Evolutionary conservation across 2,329 filamentous ascomycete species (phyloP), one percentile per base, ranked within the genome.

Genomic region (Calonectria montana): DNA sequence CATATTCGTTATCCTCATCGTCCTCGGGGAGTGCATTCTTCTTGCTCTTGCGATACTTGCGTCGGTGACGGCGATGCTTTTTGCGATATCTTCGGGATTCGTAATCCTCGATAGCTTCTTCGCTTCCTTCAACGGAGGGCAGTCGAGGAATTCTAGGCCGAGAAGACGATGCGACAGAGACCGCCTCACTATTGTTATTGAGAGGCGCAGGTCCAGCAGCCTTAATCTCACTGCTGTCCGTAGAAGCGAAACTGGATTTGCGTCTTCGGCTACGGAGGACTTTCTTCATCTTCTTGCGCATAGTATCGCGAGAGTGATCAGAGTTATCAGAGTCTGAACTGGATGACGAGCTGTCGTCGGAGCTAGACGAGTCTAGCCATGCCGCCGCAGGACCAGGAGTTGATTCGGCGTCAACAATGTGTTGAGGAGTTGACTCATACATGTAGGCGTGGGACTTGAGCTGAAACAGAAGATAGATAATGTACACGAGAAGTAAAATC

Each of bases 401-500:
- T 0, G 94, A 92, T 81, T 98, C 96, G 78, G 97, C 95, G 77
- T 98, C 96, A 74, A 98, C 97, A 72, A 97, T 93, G 77, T 96
- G 93, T 84, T 98, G 95, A 12, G 96, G 96, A 6, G 94, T 98
- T 76, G 95, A 97, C 83, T 95, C 94, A 78, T 98, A 97, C 86
- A 98, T 92, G 84, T 97, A 97, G 10, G 94, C 90, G 81, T 98
- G 95, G 1, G 95, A 97, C 84, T 97, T 97, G 72, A 98, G 90
- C 85, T 97, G 95, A 84, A 98, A 98, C 23, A 97, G 81, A 39
- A 98, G 89, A 80, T 97, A 98, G 21, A 97, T 85, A 55, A 92
- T 84, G 81, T 98, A 98, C 13, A 98, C 93, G 39, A 97, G 81
- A 2, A 97, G 88, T 10, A 98, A 86, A 64, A 97, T 88, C 91